Base-by-base conservation (phyloP, 164 flowering plant genomes). In the Vitis rupestris region DNA sequence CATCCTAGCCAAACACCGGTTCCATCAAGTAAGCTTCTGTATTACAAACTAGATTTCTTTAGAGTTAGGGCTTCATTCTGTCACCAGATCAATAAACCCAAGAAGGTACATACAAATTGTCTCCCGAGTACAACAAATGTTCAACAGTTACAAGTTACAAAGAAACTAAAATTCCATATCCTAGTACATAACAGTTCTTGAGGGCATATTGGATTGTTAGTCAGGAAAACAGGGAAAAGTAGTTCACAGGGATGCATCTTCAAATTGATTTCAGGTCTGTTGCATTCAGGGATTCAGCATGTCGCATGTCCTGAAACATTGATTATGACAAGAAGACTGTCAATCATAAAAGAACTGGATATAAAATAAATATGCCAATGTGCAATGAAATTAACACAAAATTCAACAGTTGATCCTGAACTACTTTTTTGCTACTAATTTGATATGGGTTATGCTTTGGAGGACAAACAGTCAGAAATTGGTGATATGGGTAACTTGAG, bases 221-320 rank as follows among this genome's bases (percentile, higher is more conserved):
- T 53, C 6, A 12, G 56, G n/a, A 53, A 53, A 12, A 14, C 15
- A 12, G 56, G 48, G 31, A 30, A 30, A 6, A 30, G n/a, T 16
- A 37, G 29, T 69, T 19, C 50, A 55, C 67, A 47, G 37, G 57
- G 74, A 49, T 65, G 66, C 31, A 53, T 67, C 75, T 71, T 61
- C 69, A 9, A 70, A 47, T 27, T 67, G 72, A 65, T 37, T 59
- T 29, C 66, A 64, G 15, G 61, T 73, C 78, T 72, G 76, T 68
- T 15, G 16, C 67, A 68, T 48, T 27, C 59, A 74, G 63, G 9
- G 50, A 57, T 50, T 67, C 48, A 65, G 57, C 75, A 52, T 9
- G 56, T 53, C n/a, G 62, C 44, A 50, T 62, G 61, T 17, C 10
- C 50, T 29, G 17, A 58, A 15, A 10, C 16, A 57, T 17, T 57